A percentile compares a stretch with the other conserved stretches of the same genome.
Conservation (phyloP, 2,329 filamentous ascomycete genomes). For the Xylaria sp. region DNA sequence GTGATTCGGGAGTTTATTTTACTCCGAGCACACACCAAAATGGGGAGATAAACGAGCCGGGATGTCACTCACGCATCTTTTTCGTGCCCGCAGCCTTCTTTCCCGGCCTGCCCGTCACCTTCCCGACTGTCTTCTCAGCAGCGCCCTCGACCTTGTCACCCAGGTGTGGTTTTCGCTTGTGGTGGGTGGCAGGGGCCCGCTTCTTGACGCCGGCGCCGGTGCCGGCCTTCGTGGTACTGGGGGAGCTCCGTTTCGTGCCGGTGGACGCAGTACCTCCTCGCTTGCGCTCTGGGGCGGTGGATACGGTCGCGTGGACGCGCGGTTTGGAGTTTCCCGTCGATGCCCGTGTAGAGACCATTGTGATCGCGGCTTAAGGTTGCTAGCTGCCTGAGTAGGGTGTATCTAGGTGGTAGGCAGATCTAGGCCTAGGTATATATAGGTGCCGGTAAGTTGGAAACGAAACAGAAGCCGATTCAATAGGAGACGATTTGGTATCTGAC, state of each 20-base stretch:
- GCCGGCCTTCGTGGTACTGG: slow-evolving; percentile 18
- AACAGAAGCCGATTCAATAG: neutral
- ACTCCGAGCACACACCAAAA: too few relatives aligned
- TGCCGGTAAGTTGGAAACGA: neutral
- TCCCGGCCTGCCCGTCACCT: slow-evolving; percentile 28
- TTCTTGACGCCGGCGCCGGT: slow-evolving; percentile 26
- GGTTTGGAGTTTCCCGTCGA: slow-evolving; percentile 33
- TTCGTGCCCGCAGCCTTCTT: slow-evolving; percentile 35
- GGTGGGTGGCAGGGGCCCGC: slow-evolving; percentile 28
- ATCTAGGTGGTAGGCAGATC: neutral
- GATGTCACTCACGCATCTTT: slow-evolving; percentile 33
- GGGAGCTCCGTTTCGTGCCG: slow-evolving; percentile 6
- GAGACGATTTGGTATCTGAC: neutral
- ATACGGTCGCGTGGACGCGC: slow-evolving; percentile 29
- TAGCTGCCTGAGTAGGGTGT: neutral
- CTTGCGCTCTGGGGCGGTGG: slow-evolving; percentile 34
- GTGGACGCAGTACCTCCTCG: slow-evolving; percentile 12
- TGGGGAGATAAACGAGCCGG: too few relatives aligned
- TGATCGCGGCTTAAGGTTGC: neutral
- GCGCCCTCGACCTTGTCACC: slow-evolving; percentile 33
- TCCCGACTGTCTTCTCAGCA: slow-evolving; percentile 32
- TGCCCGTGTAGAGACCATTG: slow-evolving; percentile 32
- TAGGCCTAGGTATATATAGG: neutral
- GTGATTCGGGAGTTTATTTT: too few relatives aligned
- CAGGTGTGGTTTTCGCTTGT: slow-evolving; percentile 34